phyloP scores from a whole-genome alignment of 129 eudicot genomes.

The Flaveria trinervia region DNA sequence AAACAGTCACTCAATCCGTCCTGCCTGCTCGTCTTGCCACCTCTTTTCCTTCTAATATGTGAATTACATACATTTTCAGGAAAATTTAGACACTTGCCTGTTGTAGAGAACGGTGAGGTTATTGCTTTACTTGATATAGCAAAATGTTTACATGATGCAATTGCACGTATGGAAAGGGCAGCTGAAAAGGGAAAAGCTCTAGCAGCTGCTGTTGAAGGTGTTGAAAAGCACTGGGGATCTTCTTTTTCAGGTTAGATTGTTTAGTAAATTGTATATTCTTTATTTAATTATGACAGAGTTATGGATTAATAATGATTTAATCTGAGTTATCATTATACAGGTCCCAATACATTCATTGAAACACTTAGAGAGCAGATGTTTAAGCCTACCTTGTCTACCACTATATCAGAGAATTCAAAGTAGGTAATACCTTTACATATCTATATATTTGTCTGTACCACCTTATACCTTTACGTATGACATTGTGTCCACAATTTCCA shows the following conservation, averaged over 20 bases:
- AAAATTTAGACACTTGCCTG: conserved; percentile 92
- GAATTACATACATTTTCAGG: conserved; percentile 45
- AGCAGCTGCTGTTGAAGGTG: conserved; percentile 98
- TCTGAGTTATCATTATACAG: conserved; percentile 30
- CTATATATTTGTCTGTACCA: conserved; percentile 11
- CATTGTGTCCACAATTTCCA: conserved; percentile 13
- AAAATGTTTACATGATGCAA: conserved; percentile 89
- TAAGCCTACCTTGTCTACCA: conserved; percentile 84
- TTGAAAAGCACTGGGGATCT: conserved; percentile 87
- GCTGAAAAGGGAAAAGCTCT: conserved; percentile 97
- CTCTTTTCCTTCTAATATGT: neutral
- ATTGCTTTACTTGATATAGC: conserved; percentile 95
- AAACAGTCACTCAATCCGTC: neutral
- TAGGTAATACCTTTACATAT: conserved; percentile 75
- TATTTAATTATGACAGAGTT: neutral
- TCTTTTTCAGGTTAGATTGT: conserved; percentile 61
- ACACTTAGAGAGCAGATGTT: conserved; percentile 81
- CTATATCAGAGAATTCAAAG: conserved; percentile 87
- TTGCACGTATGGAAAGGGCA: conserved; percentile 96
- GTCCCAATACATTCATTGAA: conserved; percentile 79
- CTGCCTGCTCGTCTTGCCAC: neutral
- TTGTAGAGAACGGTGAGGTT: conserved; percentile 94
- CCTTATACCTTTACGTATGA: conserved; percentile 1
- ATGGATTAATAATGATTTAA: neutral
- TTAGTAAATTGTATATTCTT: neutral